These are phyloP conservation scores for Talaromyces thailandensis DNA, from an alignment of 495 filamentous ascomycete genomes.

Conservation along the genomic window DNA sequence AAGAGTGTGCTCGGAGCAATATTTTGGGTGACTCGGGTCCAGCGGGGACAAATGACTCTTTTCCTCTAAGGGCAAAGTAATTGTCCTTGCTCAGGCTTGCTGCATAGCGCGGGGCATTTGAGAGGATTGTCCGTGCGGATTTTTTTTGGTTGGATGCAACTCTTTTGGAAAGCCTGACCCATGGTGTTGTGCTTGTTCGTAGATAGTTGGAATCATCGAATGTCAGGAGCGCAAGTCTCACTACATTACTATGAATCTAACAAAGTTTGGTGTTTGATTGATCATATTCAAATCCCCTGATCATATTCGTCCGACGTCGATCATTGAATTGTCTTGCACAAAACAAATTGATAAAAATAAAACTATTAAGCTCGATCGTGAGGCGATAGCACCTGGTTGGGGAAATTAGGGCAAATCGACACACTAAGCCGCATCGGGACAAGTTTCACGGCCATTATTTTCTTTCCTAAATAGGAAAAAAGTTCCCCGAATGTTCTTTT, in stretches of 20 bases:
- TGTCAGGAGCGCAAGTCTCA: neutral
- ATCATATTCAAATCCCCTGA: neutral
- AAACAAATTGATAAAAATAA: neutral
- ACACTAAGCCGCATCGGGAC: constrained; percentile 2
- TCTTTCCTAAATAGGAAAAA: constrained; percentile 7
- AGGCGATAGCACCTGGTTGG: neutral
- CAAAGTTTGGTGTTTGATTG: neutral
- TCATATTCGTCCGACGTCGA: neutral
- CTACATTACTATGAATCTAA: neutral
- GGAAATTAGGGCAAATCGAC: neutral
- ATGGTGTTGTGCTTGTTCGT: neutral
- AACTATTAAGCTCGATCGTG: neutral
- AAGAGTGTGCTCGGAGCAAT: neutral
- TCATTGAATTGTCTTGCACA: neutral
- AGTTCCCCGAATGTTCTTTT: neutral
- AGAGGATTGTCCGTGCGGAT: neutral
- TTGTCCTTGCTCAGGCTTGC: neutral
- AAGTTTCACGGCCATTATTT: neutral
- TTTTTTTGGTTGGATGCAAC: neutral
- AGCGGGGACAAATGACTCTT: neutral
- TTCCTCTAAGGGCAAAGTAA: neutral
- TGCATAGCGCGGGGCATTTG: neutral
- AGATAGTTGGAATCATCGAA: too few species aligned
- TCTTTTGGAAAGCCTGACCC: neutral
- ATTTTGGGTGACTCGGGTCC: neutral